Evolutionary conservation across 495 filamentous ascomycete species (phyloP), one percentile per base, ranked within the genome.

Genomic region (Chlorociboria aeruginascens): DNA sequence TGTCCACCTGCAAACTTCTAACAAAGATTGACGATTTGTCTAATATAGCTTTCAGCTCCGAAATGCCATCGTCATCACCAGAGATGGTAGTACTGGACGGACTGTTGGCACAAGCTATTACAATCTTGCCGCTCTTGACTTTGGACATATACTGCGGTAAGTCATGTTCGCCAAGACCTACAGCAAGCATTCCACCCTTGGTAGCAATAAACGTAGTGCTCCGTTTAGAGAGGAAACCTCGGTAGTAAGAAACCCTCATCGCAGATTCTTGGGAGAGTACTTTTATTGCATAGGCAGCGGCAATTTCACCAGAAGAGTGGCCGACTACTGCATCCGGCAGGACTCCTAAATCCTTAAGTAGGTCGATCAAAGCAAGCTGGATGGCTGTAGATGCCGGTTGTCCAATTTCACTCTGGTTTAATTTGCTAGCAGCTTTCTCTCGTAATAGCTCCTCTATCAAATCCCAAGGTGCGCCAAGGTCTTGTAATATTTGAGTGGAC

Each of bases 231-330:
- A 44, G 12, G 1, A 38, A 39, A 10, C 71, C 61, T 28, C 66
- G 54, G 60, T 72, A 62, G 65, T 72, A 66, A 3, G 76, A 70
- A 6, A 78, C 62, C 7, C 68, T 55, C 63, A 81, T 74, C 31
- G 67, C 71, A 0, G 69, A 64, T 13, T 70, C 62, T 11, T 76
- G 75, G 4, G 55, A 63, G 13, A 78, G 46, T n/a, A 67, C 60
- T 6, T 73, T 72, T 9, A 70, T 66, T 0, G 71, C 66, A 47
- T 74, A 75, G 0, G 74, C 72, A 7, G 74, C 74, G 13, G 63
- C 72, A 54, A 83, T 83, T 54, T 84, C 80, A 8, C 80, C 80
- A 58, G 71, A 76, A 2, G 80, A 83, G 60, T 84, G 79, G 11
- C 80, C 80, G 3, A 76, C 67, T 0, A 81, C 77, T 25, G 72